These are phyloP conservation scores for Acanthamoeba culbertsoni DNA, from an alignment of 208 protist genomes.

Conservation along the genomic window DNA sequence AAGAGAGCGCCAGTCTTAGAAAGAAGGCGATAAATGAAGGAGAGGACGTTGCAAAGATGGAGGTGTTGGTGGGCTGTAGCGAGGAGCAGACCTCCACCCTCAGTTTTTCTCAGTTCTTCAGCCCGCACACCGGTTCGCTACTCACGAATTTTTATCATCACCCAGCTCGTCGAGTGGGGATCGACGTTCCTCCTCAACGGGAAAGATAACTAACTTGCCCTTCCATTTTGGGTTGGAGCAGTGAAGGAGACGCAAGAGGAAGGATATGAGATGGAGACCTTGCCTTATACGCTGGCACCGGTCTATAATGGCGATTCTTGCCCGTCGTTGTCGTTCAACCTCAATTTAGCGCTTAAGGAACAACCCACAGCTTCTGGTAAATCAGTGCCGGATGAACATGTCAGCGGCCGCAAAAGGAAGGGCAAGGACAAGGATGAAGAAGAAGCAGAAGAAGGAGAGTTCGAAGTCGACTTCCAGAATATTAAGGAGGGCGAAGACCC, in stretches of 20 bases:
- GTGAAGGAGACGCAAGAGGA: constrained; percentile 17
- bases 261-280: not conserved
- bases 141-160: too few relatives aligned
- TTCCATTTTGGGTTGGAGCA: not conserved
- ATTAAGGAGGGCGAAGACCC: not conserved
- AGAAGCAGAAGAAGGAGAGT: not conserved
- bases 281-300: not conserved
- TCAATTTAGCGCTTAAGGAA: constrained; percentile 4
- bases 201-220: not conserved
- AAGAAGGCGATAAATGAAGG: not conserved
- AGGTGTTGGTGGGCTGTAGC: not conserved
- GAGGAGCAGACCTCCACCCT: not conserved
- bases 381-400: not conserved
- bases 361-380: not conserved
- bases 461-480: not conserved
- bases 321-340: not conserved
- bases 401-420: not conserved
- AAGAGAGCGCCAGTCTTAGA: not conserved
- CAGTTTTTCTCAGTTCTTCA: not conserved
- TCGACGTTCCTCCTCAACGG: not conserved
- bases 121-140: not conserved
- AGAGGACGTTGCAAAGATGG: not conserved
- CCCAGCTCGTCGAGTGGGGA: too few relatives aligned
- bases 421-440: not conserved
- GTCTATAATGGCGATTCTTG: not conserved